phyloP scores from a whole-genome alignment of 768 basidiomycete species.

The Tubosaeta sp. region DNA sequence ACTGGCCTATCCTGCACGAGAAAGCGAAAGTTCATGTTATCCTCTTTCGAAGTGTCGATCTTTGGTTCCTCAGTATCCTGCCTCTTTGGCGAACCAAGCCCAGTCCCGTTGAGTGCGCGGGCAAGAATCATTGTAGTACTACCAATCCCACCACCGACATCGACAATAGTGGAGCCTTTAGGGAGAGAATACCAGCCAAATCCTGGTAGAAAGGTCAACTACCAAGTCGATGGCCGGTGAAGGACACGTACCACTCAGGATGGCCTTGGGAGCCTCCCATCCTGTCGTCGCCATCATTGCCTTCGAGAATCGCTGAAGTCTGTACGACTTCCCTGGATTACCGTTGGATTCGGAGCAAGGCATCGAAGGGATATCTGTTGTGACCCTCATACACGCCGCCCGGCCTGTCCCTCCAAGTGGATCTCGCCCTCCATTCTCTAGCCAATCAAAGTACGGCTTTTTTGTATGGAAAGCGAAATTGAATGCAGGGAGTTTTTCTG shows the following conservation, averaged over 20 bases:
- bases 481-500: slow-evolving; percentile 48
- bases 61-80: slow-evolving; percentile 4
- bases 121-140: slow-evolving; percentile 43
- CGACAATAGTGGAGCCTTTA: slow-evolving; percentile 50
- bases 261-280: slow-evolving; percentile 65
- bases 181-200: slow-evolving; percentile 56
- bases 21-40: slow-evolving; percentile 36
- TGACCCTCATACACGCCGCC: slow-evolving; percentile 11
- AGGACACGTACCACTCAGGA: slow-evolving; percentile 44
- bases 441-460: slow-evolving; percentile 66
- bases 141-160: slow-evolving; percentile 71
- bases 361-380: not conserved
- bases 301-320: slow-evolving; percentile 66
- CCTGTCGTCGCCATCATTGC: slow-evolving; percentile 71
- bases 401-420: slow-evolving; percentile 21
- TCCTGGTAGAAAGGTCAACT: slow-evolving; percentile 33
- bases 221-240: not conserved
- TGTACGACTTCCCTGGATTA: slow-evolving; percentile 36
- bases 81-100: not conserved
- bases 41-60: slow-evolving; percentile 8
- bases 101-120: slow-evolving; percentile 29
- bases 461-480: slow-evolving; percentile 61
- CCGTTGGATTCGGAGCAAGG: not conserved
- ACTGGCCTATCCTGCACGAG: slow-evolving; percentile 60
- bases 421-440: slow-evolving; percentile 52